phyloP scores from a whole-genome alignment of 495 filamentous ascomycete genomes.

The Xylaria venustula region DNA sequence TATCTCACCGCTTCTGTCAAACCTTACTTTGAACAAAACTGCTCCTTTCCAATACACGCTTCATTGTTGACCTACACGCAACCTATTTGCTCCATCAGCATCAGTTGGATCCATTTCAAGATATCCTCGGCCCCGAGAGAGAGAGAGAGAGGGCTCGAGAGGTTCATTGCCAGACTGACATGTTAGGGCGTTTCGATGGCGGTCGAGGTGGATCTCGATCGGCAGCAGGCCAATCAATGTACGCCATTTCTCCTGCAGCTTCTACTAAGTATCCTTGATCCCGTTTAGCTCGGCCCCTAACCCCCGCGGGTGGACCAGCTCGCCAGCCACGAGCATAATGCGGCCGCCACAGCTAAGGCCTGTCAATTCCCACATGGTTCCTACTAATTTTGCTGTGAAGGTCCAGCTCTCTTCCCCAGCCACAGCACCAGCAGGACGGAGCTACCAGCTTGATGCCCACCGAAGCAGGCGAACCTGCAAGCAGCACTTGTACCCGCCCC shows the following conservation, averaged over 20 bases:
- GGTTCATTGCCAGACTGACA: neutral
- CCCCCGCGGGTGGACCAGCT: neutral
- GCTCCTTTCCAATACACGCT: too few relatives aligned
- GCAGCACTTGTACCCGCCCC: slow-evolving; percentile 4
- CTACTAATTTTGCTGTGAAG: neutral
- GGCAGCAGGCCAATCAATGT: slow-evolving; percentile 6
- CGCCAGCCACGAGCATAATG: neutral
- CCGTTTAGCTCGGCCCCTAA: neutral
- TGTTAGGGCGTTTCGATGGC: neutral
- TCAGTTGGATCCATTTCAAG: too few relatives aligned
- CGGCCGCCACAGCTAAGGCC: neutral
- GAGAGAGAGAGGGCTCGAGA: too few relatives aligned
- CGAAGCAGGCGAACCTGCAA: slow-evolving; percentile 1
- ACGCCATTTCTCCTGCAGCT: slow-evolving; percentile 11
- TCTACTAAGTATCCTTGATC: neutral
- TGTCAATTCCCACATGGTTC: too few relatives aligned
- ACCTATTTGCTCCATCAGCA: too few relatives aligned
- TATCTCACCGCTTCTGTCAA: too few relatives aligned
- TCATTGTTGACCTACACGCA: too few relatives aligned
- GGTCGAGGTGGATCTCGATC: neutral
- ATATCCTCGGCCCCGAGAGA: neutral
- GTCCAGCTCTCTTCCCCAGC: neutral
- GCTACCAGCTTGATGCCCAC: neutral
- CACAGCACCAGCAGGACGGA: neutral
- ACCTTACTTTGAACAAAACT: too few relatives aligned